Evolutionary conservation across 2,329 filamentous ascomycete species (phyloP), one percentile per base, ranked within the genome.

Genomic region (Fusarium sp.): DNA sequence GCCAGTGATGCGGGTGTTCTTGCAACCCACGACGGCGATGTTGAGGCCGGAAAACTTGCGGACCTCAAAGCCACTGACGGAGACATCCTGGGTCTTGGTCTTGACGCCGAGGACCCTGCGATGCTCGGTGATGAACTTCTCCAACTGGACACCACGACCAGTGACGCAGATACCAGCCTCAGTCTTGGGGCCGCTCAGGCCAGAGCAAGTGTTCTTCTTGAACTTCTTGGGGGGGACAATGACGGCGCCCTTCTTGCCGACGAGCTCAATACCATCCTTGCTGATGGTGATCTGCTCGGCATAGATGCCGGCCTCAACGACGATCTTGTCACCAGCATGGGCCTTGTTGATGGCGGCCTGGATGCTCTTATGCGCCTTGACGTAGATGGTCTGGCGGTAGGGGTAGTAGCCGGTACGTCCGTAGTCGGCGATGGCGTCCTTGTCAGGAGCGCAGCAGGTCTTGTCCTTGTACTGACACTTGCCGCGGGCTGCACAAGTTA

Each of bases 151-250:
- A 2, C 77, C 75, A 9, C 66, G 64, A 7, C 83, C 82, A 8
- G 70, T 70, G 25, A 84, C 69, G n/a, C 83, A 84, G 38, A 84
- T 83, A 3, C 82, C 82, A 25, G 78, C 45, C 20, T 79, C 31
- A 0, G 77, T 74, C 2, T 52, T 60, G 7, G 63, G 54, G 14
- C 81, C 79, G 4, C 75, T 78, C 2, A 84, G 65, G 10, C 79
- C 81, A 11, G 80, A 78, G 66, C 82, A 84, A 2, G 50, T 50
- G 63, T 84, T 84, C 22, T 68, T 63, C 16, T 66, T 69, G 1
- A 69, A 36, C 8, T 52, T 74, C 3, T 52, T 16, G 5, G 80
- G 81, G 20, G 80, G 77, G 10, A 70, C 50, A 14, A 84, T 68
- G 9, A 73, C 77, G 6, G 77, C 78, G 1, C 50, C 50, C 14